Conservation (phyloP, 805 yeast genomes). For the Starmerella davenportii region DNA sequence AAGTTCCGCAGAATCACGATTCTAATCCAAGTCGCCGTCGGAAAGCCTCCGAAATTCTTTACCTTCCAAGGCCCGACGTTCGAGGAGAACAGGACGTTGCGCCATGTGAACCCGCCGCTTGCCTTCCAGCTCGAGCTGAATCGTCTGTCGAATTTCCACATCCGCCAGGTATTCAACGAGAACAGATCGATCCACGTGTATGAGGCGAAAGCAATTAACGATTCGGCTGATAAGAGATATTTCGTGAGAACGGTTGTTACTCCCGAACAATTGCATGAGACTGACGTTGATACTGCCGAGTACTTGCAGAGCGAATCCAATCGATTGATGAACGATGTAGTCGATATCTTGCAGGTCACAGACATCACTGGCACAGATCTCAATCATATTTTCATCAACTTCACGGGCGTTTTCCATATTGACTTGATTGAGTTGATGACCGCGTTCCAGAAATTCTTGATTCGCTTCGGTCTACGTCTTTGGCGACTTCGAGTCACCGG, state of each 20-base stretch:
- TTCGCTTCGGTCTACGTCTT: conserved; percentile 89
- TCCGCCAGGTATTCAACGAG: conserved; percentile 87
- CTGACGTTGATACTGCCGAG: conserved; percentile 75
- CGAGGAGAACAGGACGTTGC: conserved; percentile 74
- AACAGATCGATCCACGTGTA: conserved; percentile 95
- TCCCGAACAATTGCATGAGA: conserved; percentile 80
- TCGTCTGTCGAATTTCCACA: conserved; percentile 84
- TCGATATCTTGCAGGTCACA: conserved; percentile 84
- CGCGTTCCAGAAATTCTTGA: conserved; percentile 94
- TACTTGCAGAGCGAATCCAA: conserved; percentile 92
- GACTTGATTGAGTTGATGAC: conserved; percentile 92
- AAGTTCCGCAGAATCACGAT: conserved; percentile 85
- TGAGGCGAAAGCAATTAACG: conserved; percentile 87
- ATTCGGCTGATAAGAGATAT: conserved; percentile 83
- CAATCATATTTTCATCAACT: conserved; percentile 93
- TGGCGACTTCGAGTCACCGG: conserved; percentile 94
- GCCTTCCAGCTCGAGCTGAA: conserved; percentile 94
- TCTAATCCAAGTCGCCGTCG: conserved; percentile 65
- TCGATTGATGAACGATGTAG: conserved; percentile 84
- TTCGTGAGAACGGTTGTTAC: conserved; percentile 94
- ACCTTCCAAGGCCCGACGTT: conserved; percentile 84
- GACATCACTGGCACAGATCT: conserved; percentile 90
- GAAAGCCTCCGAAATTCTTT: conserved; percentile 85
- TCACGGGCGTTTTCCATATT: conserved; percentile 86
- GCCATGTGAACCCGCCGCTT: conserved; percentile 95